Base-by-base conservation (phyloP, 495 filamentous ascomycete genomes). In the Hypoxylon cercidicola region DNA sequence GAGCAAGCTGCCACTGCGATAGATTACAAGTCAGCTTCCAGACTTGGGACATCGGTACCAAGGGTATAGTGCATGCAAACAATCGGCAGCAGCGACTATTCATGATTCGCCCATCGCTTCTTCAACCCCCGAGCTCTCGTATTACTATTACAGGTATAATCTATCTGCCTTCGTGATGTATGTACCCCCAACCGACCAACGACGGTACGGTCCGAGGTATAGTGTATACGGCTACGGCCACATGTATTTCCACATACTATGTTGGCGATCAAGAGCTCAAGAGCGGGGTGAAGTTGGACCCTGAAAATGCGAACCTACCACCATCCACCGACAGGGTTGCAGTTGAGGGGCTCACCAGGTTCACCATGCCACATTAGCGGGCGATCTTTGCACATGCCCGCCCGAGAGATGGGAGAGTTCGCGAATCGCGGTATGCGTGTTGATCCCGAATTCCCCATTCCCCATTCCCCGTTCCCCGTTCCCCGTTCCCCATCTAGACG, bases 321-420 rank as follows among this genome's bases (percentile, higher is more conserved):
- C 51, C 51, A 54, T 54, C 41, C 30, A 11, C 20, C 20, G 48
- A 39, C 46, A 62, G 34, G 53, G 58, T 67, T 58, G 16, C 54
- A 67, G n/a, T 67, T 62, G 64, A 58, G 64, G 64, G 58, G 58
- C 61, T 67, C 64, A 53, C 45, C 56, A 61, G 51, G 55, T 30
- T 56, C 59, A 19, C 23, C 62, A 37, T 21, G 18, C 45, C 39
- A 44, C 41, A 53, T 61, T 67, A 62, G 58, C 58, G 64, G 60
- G 43, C 58, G 64, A 67, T 67, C 64, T 54, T 54, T 62, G 58
- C 58, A 67, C 64, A 67, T 67, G 58, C 52, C 57, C 58, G 49
- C 35, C 52, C 34, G 19, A 44, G 41, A 21, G 11, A 18, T 37
- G 50, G 11, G 39, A 35, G 23, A 58, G 20, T 49, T 62, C 39